Evolutionary conservation across 2,329 filamentous ascomycete genomes (phyloP).

Genomic region (Colletotrichum magnum): DNA sequence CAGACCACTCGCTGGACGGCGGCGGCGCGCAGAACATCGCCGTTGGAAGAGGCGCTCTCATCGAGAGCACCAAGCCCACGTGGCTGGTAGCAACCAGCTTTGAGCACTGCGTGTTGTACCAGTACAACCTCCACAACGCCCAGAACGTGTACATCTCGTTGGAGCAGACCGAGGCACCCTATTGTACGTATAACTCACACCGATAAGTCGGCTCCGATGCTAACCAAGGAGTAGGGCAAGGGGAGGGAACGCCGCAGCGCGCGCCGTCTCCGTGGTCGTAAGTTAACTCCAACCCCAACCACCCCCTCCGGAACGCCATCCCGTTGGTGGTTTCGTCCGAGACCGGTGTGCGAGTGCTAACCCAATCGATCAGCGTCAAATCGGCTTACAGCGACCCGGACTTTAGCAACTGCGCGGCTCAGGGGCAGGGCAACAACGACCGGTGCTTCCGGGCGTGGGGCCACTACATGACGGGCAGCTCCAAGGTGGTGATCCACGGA

Average conservation of each 20-base stretch:
- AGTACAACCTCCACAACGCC: slow-evolving; percentile 64
- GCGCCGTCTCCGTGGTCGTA: slow-evolving; percentile 57
- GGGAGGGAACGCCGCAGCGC: slow-evolving; percentile 47
- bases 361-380: slow-evolving; percentile 36
- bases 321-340: slow-evolving; percentile 48
- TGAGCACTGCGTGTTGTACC: slow-evolving; percentile 67
- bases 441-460: slow-evolving; percentile 47
- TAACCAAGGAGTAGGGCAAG: slow-evolving; percentile 43
- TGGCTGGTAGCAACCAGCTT: slow-evolving; percentile 68
- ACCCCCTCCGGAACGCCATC: slow-evolving; percentile 38
- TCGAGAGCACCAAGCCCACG: slow-evolving; percentile 62
- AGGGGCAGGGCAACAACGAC: slow-evolving; percentile 42
- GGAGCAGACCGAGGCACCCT: slow-evolving; percentile 63
- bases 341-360: slow-evolving; percentile 44
- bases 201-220: not conserved
- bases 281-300: not conserved
- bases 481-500: slow-evolving; percentile 49
- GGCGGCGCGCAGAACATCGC: slow-evolving; percentile 55
- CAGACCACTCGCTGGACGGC: slow-evolving; percentile 67
- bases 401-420: slow-evolving; percentile 42
- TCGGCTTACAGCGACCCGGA: slow-evolving; percentile 43
- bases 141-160: slow-evolving; percentile 59
- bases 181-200: slow-evolving; percentile 44
- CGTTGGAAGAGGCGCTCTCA: slow-evolving; percentile 61
- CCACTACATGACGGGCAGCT: slow-evolving; percentile 42